Evolutionary conservation across 257 asterid species (phyloP).

Genomic region (Mentha longifolia): DNA sequence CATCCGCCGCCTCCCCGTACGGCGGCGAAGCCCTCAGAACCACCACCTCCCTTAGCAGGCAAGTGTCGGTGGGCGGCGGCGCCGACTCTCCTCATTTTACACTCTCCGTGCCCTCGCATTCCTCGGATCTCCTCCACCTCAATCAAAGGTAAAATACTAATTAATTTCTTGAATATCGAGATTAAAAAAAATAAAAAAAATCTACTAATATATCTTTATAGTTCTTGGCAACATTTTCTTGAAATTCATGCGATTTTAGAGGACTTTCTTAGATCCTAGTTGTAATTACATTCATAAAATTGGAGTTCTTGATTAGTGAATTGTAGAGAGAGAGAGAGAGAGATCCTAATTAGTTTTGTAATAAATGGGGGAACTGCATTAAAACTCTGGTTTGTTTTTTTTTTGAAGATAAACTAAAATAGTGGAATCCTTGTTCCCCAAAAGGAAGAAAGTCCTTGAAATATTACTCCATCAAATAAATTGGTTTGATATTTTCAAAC

Average conservation of each 20-base stretch:
- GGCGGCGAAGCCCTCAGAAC: constrained; percentile 36
- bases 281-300: no score
- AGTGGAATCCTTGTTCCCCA: constrained; percentile 55
- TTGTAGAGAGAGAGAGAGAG: not conserved
- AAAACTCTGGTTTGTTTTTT: not conserved
- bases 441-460: constrained; percentile 61
- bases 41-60: constrained; percentile 23
- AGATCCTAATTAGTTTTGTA: constrained; percentile 4
- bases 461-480: constrained; percentile 31
- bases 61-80: constrained; percentile 30
- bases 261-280: not conserved
- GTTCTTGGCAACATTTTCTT: not conserved
- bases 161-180: constrained; percentile 1
- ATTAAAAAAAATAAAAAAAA: no score
- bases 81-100: constrained; percentile 46
- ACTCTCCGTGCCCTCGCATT: constrained; percentile 56
- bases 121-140: constrained; percentile 67
- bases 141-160: constrained; percentile 56
- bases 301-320: not conserved
- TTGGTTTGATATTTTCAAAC: constrained; percentile 44
- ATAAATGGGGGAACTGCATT: not conserved
- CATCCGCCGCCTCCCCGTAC: constrained; percentile 43
- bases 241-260: not conserved
- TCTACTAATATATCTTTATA: not conserved
- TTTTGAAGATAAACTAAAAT: constrained; percentile 13